phyloP scores from a whole-genome alignment of 1,284 basidiomycete species.

The Cutaneotrichosporon sp. region DNA sequence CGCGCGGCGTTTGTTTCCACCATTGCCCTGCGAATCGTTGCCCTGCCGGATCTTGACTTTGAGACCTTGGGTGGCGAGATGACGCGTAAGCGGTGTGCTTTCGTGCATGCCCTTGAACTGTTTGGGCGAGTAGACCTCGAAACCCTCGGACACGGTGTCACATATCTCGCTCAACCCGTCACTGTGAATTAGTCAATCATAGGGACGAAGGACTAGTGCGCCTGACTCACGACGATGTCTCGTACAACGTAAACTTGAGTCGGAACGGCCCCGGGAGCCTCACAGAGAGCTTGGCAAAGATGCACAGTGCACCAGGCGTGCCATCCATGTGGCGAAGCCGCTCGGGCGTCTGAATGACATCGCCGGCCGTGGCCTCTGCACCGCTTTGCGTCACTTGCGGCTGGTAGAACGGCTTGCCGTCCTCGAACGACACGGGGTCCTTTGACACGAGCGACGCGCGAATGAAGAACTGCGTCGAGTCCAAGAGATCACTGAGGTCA shows the following conservation, averaged over 20 bases:
- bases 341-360: conserved; percentile 52
- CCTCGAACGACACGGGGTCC: conserved; percentile 10
- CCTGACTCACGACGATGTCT: conserved; percentile 46
- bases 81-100: conserved; percentile 50
- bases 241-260: conserved; percentile 50
- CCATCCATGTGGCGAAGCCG: conserved; percentile 48
- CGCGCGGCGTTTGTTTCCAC: conserved; percentile 14
- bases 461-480: conserved; percentile 46
- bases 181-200: conserved; percentile 20
- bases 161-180: conserved; percentile 41
- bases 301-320: conserved; percentile 42
- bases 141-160: conserved; percentile 46
- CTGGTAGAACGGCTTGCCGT: conserved; percentile 29
- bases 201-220: background rate
- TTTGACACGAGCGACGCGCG: conserved; percentile 42
- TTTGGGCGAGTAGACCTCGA: conserved; percentile 55
- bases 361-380: conserved; percentile 51
- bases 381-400: conserved; percentile 48
- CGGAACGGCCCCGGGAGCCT: conserved; percentile 52
- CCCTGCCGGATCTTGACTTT: conserved; percentile 54
- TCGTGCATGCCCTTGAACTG: conserved; percentile 54
- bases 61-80: conserved; percentile 53
- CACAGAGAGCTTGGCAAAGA: conserved; percentile 53
- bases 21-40: conserved; percentile 38
- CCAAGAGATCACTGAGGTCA: conserved; percentile 32